Evolutionary conservation across 371 early-diverging fungal species (phyloP).

Genomic region (Mucor saturninus): DNA sequence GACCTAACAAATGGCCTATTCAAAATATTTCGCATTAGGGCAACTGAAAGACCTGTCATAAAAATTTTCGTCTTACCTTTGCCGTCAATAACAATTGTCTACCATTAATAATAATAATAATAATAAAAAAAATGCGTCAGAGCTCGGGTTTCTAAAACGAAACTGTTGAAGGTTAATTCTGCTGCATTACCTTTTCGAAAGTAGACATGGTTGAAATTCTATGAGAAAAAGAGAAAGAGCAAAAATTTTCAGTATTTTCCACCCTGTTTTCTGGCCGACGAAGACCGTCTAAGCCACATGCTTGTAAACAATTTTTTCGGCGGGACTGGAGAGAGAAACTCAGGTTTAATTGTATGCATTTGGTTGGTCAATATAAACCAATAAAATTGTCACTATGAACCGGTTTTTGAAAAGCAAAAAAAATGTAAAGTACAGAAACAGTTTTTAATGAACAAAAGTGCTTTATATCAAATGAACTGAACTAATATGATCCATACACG

Average conservation of each 20-base stretch:
- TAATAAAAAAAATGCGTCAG: neutral
- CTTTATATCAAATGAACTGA: constrained; percentile 1
- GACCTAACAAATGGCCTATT: constrained; percentile 95
- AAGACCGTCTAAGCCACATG: neutral
- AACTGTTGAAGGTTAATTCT: neutral
- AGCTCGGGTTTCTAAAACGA: neutral
- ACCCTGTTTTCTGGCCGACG: constrained; percentile 8
- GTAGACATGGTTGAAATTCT: constrained; percentile 26
- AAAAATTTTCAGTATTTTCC: constrained; percentile 24
- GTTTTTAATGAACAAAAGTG: constrained; percentile 1
- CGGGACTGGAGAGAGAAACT: too few relatives aligned
- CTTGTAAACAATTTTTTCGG: neutral
- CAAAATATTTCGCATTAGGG: neutral
- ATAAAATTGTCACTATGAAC: too few relatives aligned
- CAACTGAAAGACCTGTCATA: neutral
- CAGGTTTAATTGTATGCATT: too few relatives aligned
- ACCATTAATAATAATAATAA: constrained; percentile 14
- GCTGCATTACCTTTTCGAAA: constrained; percentile 25
- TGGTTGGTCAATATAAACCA: too few relatives aligned
- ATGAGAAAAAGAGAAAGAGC: constrained; percentile 30
- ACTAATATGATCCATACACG: constrained; percentile 2
- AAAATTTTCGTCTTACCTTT: constrained; percentile 61
- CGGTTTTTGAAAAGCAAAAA: too few relatives aligned
- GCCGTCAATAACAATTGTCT: constrained; percentile 99
- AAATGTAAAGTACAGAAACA: constrained; percentile 1